phyloP scores from a whole-genome alignment of 495 filamentous ascomycete species.

The Staphylotrichum tortipilum region DNA sequence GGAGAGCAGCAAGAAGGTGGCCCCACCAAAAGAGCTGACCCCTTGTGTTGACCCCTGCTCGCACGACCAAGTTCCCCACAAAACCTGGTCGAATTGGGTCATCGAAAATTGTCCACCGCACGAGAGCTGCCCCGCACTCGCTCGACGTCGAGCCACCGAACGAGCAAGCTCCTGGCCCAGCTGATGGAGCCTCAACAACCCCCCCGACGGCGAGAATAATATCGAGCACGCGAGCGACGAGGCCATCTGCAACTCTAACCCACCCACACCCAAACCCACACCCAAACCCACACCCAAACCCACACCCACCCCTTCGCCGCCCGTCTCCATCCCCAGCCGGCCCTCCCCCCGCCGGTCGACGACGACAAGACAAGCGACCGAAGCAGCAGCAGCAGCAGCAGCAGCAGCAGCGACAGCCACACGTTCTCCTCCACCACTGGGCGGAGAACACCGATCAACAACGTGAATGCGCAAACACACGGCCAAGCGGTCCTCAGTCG shows the following conservation, averaged over 20 bases:
- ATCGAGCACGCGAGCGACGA: too few species aligned
- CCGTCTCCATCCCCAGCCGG: too few species aligned
- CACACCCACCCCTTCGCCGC: too few species aligned
- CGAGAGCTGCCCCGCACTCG: slow-evolving; percentile 14
- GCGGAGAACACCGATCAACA: slow-evolving; percentile 12
- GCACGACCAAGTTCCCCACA: slow-evolving; percentile 14
- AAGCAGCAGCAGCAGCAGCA: neutral
- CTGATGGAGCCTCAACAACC: too few species aligned
- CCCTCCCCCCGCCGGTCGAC: too few species aligned
- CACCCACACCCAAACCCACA: too few species aligned
- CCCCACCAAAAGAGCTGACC: too few species aligned
- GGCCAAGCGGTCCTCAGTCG: slow-evolving; percentile 2
- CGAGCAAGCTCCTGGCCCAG: too few species aligned
- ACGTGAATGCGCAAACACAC: slow-evolving; percentile 12
- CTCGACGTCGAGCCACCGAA: slow-evolving; percentile 1
- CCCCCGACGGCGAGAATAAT: too few species aligned
- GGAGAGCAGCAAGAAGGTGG: too few species aligned
- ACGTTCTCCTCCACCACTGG: slow-evolving; percentile 2
- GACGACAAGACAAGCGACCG: neutral
- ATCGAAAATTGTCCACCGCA: slow-evolving; percentile 7
- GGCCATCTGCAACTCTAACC: too few species aligned
- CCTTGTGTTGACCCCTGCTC: neutral
- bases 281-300: too few species aligned
- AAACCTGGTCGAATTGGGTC: neutral
- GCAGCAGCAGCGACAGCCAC: neutral